phyloP scores from a whole-genome alignment of 805 yeast species.

The Zygotorulaspora chibaensis region DNA sequence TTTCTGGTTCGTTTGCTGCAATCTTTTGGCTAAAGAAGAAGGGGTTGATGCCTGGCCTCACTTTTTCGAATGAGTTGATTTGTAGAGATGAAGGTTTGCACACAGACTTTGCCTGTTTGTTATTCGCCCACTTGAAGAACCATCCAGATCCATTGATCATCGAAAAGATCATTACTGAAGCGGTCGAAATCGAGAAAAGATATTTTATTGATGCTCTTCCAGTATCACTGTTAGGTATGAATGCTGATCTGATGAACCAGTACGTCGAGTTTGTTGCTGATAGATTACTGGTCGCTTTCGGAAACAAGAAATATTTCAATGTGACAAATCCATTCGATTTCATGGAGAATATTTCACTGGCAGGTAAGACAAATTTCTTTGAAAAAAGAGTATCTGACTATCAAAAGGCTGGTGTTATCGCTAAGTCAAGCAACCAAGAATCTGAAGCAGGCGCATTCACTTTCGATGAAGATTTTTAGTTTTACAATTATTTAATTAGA shows the following conservation, averaged over 20 bases:
- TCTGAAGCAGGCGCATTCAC: conserved; percentile 57
- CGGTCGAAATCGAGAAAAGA: conserved; percentile 90
- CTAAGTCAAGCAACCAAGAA: conserved; percentile 52
- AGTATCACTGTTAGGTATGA: conserved; percentile 91
- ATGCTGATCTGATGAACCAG: conserved; percentile 89
- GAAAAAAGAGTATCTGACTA: conserved; percentile 98
- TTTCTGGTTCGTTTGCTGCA: conserved; percentile 97
- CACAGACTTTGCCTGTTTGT: conserved; percentile 95
- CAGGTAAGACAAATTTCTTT: conserved; percentile 98
- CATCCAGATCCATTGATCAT: conserved; percentile 80
- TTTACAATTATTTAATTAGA: neutral
- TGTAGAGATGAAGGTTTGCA: conserved; percentile 99
- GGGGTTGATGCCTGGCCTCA: conserved; percentile 98
- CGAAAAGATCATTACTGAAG: conserved; percentile 86
- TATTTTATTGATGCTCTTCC: conserved; percentile 95
- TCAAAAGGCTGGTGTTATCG: conserved; percentile 99
- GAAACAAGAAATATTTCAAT: conserved; percentile 84
- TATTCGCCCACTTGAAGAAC: conserved; percentile 87
- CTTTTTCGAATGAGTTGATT: conserved; percentile 95
- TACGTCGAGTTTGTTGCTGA: conserved; percentile 98
- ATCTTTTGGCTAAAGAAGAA: conserved; percentile 98
- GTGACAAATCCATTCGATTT: conserved; percentile 94
- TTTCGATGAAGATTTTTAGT: conserved; percentile 90
- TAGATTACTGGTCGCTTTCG: conserved; percentile 85
- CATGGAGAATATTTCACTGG: conserved; percentile 97